A percentile compares a stretch with the other conserved stretches of the same genome.
These are phyloP conservation scores for Sclerotiophoma versabilis DNA, from an alignment of 2,329 filamentous ascomycete genomes.

Conservation along the genomic window DNA sequence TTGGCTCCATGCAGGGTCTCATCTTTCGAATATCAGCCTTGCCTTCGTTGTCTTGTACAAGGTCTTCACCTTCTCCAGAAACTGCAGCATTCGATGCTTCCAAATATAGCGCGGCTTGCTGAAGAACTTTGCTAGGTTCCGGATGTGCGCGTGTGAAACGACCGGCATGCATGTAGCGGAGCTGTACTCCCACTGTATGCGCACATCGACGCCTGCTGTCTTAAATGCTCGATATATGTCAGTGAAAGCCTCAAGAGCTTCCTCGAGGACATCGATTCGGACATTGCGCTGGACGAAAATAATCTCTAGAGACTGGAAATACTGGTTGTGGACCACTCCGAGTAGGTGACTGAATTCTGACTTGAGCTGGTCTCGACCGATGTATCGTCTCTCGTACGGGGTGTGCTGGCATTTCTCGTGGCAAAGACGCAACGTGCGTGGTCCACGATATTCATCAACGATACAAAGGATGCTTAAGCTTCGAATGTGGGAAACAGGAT, in stretches of 20 bases:
- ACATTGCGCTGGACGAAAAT: neutral
- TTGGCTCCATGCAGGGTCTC: neutral
- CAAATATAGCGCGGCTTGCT: neutral
- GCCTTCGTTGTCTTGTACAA: neutral
- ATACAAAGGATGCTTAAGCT: neutral
- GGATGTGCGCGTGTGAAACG: neutral
- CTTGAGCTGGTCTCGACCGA: neutral
- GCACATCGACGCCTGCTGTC: neutral
- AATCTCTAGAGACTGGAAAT: neutral
- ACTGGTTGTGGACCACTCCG: neutral
- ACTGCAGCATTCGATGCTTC: neutral
- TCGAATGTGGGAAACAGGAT: neutral
- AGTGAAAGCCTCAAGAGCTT: neutral
- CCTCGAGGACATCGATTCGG: constrained; percentile 1
- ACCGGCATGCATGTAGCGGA: neutral
- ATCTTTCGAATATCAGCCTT: neutral
- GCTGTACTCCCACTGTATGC: neutral
- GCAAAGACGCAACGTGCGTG: neutral
- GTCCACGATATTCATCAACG: neutral
- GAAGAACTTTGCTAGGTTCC: neutral
- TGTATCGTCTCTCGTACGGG: neutral
- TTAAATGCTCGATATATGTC: neutral
- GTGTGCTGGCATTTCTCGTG: neutral
- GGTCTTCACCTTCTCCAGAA: neutral
- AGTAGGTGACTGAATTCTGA: neutral